Percentiles rank a stretch among this genome's conserved stretches.
These are phyloP conservation scores for Pseudogymnoascus sp. DNA, from an alignment of 2,329 filamentous ascomycete genomes.

Conservation along the genomic window DNA sequence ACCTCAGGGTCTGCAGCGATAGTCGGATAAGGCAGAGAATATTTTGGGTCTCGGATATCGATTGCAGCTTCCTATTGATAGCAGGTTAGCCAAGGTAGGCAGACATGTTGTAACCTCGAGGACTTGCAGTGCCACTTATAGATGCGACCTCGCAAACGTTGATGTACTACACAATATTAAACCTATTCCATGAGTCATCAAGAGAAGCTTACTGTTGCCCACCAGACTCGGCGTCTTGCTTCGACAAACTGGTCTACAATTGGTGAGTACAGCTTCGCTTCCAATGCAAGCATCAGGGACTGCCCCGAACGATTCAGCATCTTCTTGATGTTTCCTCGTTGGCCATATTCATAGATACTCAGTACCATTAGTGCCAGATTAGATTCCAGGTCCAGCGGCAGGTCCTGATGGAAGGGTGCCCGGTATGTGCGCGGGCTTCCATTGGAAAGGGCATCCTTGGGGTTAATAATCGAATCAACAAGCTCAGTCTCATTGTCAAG, in stretches of 20 bases:
- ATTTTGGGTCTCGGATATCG: constrained; percentile 35
- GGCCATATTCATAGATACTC: constrained; percentile 45
- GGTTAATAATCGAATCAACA: constrained; percentile 36
- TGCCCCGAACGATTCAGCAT: constrained; percentile 41
- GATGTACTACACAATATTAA: constrained; percentile 32
- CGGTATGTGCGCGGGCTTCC: constrained; percentile 25
- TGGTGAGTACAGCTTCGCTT: constrained; percentile 34
- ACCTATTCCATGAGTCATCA: neutral
- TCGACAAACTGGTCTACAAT: constrained; percentile 34
- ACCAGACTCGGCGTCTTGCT: constrained; percentile 40
- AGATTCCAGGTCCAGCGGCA: constrained; percentile 39
- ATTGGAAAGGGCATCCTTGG: constrained; percentile 37
- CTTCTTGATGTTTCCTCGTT: constrained; percentile 44
- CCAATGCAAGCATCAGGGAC: constrained; percentile 39
- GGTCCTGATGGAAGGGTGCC: constrained; percentile 35
- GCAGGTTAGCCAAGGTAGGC: neutral
- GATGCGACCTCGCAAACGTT: constrained; percentile 43
- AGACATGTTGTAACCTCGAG: neutral
- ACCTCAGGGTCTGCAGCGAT: constrained; percentile 35
- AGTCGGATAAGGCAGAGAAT: constrained; percentile 36
- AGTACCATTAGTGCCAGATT: constrained; percentile 40
- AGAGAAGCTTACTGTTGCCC: constrained; percentile 38
- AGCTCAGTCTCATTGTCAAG: constrained; percentile 42
- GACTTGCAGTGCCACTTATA: constrained; percentile 39
- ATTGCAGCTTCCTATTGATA: constrained; percentile 34